phyloP scores from a whole-genome alignment of 257 asterid species.

The Plantago major region DNA sequence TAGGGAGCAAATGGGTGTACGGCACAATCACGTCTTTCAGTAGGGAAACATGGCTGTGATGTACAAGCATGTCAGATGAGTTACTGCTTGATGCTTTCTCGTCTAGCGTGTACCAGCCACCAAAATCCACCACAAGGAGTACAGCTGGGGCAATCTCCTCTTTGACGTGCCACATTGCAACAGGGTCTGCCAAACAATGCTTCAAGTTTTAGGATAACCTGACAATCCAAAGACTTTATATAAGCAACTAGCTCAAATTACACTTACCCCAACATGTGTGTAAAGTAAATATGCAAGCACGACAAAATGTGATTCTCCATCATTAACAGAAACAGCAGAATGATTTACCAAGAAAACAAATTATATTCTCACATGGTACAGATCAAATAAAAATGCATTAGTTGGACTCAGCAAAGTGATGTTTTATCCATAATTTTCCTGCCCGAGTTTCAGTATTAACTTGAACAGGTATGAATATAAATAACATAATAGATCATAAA shows the following conservation, averaged over 20 bases:
- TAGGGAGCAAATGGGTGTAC: conserved; percentile 82
- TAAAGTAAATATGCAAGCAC: too few species aligned
- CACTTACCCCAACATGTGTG: too few species aligned
- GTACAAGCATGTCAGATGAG: conserved; percentile 52
- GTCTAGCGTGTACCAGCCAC: conserved; percentile 88
- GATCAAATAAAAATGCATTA: too few species aligned
- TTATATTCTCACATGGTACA: too few species aligned
- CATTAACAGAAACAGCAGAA: too few species aligned
- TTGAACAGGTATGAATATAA: too few species aligned
- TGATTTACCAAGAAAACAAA: too few species aligned
- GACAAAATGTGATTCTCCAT: too few species aligned
- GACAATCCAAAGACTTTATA: conserved; percentile 67
- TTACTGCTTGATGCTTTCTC: conserved; percentile 46
- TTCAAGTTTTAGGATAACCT: conserved; percentile 90
- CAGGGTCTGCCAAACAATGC: conserved; percentile 99
- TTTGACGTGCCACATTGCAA: conserved; percentile 89
- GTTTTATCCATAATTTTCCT: too few species aligned
- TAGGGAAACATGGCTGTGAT: conserved; percentile 83
- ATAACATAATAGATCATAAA: too few species aligned
- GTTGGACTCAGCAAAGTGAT: too few species aligned
- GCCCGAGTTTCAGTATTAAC: too few species aligned
- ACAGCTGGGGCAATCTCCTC: conserved; percentile 81
- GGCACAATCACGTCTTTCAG: conserved; percentile 91
- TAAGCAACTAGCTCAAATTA: conserved; percentile 34
- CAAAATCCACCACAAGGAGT: conserved; percentile 93